These are phyloP conservation scores for Phaseolus lunatus DNA, from an alignment of 306 rosid species.

Conservation along the genomic window DNA sequence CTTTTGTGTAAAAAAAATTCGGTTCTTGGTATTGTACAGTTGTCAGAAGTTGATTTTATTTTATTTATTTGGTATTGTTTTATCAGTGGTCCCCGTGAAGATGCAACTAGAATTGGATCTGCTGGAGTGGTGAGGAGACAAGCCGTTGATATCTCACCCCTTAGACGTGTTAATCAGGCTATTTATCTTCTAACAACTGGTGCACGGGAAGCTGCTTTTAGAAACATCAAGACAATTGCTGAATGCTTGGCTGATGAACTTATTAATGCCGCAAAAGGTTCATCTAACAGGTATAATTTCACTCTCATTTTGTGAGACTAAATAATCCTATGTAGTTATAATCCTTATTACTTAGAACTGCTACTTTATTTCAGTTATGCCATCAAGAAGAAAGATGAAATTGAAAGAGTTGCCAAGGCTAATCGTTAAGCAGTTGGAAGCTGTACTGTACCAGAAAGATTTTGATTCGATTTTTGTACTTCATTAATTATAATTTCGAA, in stretches of 20 bases:
- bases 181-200: conserved; percentile 69
- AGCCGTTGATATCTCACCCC: conserved; percentile 76
- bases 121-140: conserved; percentile 79
- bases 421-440: conserved; percentile 57
- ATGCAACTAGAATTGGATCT: conserved; percentile 73
- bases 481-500: not conserved
- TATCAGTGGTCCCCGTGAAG: conserved; percentile 73
- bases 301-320: not conserved
- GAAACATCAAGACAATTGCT: conserved; percentile 71
- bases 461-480: conserved; percentile 36
- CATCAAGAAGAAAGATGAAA: conserved; percentile 75
- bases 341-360: not conserved
- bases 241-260: conserved; percentile 78
- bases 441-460: conserved; percentile 26
- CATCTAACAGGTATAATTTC: conserved; percentile 62
- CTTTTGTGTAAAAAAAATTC: no score
- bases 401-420: conserved; percentile 80
- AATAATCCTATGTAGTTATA: not conserved
- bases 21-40: no score
- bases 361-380: conserved; percentile 57
- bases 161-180: conserved; percentile 73
- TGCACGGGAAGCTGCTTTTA: conserved; percentile 74
- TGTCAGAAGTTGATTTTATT: no score
- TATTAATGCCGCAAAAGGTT: conserved; percentile 74
- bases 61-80: not conserved